Evolutionary conservation across 257 asterid genomes (phyloP).

Genomic region (Fraxinus quadrangulata): DNA sequence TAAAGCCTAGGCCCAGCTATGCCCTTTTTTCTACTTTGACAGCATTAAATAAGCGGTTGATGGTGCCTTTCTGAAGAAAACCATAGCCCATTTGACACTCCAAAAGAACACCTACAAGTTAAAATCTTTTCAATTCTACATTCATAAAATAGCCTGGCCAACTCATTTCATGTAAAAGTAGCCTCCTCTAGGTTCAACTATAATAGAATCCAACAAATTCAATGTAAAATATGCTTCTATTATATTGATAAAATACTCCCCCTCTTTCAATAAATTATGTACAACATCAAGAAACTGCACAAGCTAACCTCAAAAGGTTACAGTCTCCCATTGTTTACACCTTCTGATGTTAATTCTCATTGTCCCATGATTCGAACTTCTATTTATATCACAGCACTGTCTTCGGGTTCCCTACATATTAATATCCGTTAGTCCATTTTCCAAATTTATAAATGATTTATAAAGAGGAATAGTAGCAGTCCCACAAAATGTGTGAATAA

Average conservation of each 20-base stretch:
- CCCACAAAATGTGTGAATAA: no score
- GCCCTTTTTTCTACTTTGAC: no score
- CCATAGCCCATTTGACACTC: no score
- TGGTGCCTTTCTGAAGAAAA: no score
- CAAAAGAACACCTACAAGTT: not conserved
- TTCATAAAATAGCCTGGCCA: not conserved
- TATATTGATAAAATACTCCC: not conserved
- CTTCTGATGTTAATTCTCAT: constrained; percentile 59
- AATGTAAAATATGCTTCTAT: not conserved
- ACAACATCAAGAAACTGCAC: constrained; percentile 8
- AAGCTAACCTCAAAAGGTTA: constrained; percentile 37
- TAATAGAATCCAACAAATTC: not conserved
- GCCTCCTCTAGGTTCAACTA: not conserved
- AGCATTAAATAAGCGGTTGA: no score
- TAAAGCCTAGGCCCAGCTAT: no score
- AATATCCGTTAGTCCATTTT: no score
- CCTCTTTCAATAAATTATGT: constrained; percentile 17
- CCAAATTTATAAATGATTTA: no score
- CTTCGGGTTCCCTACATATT: constrained; percentile 62
- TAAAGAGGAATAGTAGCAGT: no score
- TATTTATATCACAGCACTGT: constrained; percentile 62
- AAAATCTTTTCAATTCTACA: no score
- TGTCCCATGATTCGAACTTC: constrained; percentile 32
- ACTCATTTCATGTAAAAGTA: not conserved
- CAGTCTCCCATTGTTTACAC: constrained; percentile 56